A percentile compares a stretch with the other conserved stretches of the same genome.
Evolutionary conservation across 2,329 filamentous ascomycete genomes (phyloP).

Genomic region (Nannizzia gypsea): DNA sequence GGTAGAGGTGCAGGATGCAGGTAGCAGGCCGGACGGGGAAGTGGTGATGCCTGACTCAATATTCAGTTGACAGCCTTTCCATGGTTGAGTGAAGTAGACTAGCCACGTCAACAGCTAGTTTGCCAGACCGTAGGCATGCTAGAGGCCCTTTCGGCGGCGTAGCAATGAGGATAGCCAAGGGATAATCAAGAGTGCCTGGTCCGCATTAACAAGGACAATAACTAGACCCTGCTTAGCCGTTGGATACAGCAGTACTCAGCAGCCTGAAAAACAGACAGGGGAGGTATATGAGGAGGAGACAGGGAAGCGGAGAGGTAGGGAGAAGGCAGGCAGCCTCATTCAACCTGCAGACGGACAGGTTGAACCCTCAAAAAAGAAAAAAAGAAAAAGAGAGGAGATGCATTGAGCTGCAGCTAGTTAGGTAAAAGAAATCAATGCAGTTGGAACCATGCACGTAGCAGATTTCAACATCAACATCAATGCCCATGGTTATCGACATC

Average conservation of each 20-base stretch:
- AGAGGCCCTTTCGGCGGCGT: not conserved
- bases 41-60: no score
- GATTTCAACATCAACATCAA: no score
- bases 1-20: no score
- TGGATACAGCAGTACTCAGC: not conserved
- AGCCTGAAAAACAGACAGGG: not conserved
- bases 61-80: no score
- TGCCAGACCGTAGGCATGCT: no score
- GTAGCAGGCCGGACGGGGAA: no score
- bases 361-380: conserved; percentile 11
- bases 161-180: not conserved
- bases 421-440: not conserved
- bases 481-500: no score
- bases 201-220: not conserved
- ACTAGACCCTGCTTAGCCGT: not conserved
- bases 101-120: no score
- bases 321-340: not conserved
- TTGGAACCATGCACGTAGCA: no score
- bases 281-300: not conserved
- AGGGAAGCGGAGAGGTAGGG: not conserved
- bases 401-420: no score
- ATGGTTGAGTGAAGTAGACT: no score
- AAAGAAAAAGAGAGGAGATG: no score
- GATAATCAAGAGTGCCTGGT: not conserved
- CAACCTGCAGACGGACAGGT: not conserved